Conservation (phyloP, 192 early-diverging fungal genomes). For the Coemansia sp. region DNA sequence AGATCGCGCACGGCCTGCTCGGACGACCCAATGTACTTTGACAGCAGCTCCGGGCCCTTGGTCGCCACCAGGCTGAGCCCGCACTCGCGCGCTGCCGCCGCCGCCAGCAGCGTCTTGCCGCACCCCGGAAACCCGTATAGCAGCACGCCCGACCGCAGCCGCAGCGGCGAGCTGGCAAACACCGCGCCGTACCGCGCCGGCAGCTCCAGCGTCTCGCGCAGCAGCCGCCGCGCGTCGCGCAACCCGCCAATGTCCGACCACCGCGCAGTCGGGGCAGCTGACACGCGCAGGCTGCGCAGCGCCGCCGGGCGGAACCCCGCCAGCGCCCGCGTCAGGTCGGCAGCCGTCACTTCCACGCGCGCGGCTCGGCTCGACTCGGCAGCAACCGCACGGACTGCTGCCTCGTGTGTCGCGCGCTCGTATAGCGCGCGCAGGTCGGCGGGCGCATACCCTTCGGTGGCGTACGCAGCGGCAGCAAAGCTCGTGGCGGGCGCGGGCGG, state of each 20-base stretch:
- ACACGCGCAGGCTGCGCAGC: slow-evolving; percentile 73
- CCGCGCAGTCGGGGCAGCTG: slow-evolving; percentile 60
- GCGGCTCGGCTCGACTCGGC: slow-evolving; percentile 1
- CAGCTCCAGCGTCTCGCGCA: slow-evolving; percentile 93
- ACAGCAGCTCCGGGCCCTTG: slow-evolving; percentile 95
- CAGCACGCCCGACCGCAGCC: slow-evolving; percentile 87
- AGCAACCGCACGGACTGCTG: slow-evolving; percentile 61
- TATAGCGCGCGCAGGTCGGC: slow-evolving; percentile 74
- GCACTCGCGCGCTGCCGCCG: slow-evolving; percentile 93
- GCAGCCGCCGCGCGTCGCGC: slow-evolving; percentile 67
- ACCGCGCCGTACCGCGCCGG: slow-evolving; percentile 89
- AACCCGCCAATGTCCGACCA: slow-evolving; percentile 93
- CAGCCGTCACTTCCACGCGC: slow-evolving; percentile 46
- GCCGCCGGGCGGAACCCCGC: slow-evolving; percentile 75
- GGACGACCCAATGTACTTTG: slow-evolving; percentile 98
- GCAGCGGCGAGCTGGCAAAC: slow-evolving; percentile 81
- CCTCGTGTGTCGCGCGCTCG: slow-evolving; percentile 76
- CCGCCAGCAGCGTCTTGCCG: slow-evolving; percentile 94
- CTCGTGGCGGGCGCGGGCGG: slow-evolving; percentile 60
- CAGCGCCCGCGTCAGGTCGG: slow-evolving; percentile 71
- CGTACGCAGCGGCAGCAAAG: slow-evolving; percentile 64
- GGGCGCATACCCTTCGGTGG: slow-evolving; percentile 85
- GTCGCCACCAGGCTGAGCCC: slow-evolving; percentile 95
- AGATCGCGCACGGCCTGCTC: slow-evolving; percentile 92
- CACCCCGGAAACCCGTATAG: slow-evolving; percentile 98